These are phyloP conservation scores for Chlamydomonas reinhardtii DNA, from an alignment of 163 green algal species.

Conservation along the genomic window DNA sequence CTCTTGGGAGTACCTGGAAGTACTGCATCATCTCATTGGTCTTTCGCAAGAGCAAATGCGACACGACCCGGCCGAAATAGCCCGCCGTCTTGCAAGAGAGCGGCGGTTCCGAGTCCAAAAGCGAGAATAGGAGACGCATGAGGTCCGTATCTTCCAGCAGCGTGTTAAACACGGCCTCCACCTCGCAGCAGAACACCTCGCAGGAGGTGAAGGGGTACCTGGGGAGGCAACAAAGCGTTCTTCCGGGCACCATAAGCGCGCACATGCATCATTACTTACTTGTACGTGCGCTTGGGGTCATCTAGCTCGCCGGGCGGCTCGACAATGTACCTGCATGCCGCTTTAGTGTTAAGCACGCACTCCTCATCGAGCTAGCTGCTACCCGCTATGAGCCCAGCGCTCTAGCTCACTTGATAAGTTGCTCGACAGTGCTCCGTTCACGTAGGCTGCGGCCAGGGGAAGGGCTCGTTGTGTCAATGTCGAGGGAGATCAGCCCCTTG, in stretches of 20 bases:
- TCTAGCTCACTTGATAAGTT: conserved; percentile 79
- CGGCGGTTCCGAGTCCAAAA: conserved; percentile 78
- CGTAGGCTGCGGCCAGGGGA: conserved; percentile 65
- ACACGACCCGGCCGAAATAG: conserved; percentile 93
- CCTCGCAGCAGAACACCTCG: conserved; percentile 98
- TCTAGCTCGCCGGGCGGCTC: conserved; percentile 74
- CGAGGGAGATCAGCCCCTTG: conserved; percentile 23
- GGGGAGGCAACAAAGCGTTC: background rate
- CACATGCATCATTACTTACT: conserved; percentile 43
- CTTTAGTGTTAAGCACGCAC: background rate
- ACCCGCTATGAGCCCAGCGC: background rate
- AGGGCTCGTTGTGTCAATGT: background rate
- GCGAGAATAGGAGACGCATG: conserved; percentile 87
- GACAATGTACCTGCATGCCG: conserved; percentile 78
- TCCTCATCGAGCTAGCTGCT: background rate
- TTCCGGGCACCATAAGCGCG: background rate
- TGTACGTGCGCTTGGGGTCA: conserved; percentile 75
- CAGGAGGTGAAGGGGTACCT: conserved; percentile 97
- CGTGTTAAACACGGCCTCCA: conserved; percentile 94
- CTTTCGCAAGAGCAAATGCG: conserved; percentile 88
- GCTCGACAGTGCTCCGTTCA: conserved; percentile 82
- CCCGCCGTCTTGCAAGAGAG: conserved; percentile 87
- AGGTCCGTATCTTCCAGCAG: conserved; percentile 89
- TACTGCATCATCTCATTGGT: conserved; percentile 87
- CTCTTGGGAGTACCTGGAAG: conserved; percentile 61